Evolutionary conservation across 2,329 filamentous ascomycete species (phyloP).

Genomic region (Diaporthe vaccinii): DNA sequence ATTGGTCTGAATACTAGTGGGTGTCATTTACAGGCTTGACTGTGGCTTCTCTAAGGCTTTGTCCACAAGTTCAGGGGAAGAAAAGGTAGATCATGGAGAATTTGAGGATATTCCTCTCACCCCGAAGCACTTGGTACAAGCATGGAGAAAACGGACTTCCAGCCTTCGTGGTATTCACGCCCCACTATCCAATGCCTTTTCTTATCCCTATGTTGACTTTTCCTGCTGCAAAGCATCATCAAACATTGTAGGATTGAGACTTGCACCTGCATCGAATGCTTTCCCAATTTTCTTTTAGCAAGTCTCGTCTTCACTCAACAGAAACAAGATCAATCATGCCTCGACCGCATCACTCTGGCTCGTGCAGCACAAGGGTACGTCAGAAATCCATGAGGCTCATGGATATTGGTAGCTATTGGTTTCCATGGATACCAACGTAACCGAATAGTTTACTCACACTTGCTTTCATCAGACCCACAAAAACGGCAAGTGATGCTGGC

Average conservation of each 20-base stretch:
- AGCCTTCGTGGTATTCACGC: neutral
- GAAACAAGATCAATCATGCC: neutral
- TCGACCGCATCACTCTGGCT: neutral
- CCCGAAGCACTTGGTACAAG: neutral
- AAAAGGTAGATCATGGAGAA: neutral
- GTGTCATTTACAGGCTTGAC: neutral
- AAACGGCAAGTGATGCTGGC: slow-evolving; percentile 11
- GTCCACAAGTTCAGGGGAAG: neutral
- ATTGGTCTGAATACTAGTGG: neutral
- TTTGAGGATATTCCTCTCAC: neutral
- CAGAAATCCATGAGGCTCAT: neutral
- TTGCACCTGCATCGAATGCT: neutral
- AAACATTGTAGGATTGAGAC: neutral
- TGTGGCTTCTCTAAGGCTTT: neutral
- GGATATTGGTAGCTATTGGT: neutral
- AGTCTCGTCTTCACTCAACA: neutral
- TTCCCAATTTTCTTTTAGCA: neutral
- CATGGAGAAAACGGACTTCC: neutral
- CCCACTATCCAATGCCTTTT: too few relatives aligned
- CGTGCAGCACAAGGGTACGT: neutral
- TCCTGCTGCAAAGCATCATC: neutral
- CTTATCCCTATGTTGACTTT: neutral
- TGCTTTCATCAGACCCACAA: neutral
- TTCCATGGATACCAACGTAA: neutral
- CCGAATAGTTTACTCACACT: neutral